Evolutionary conservation across 108 stramenopile species (phyloP), one percentile per base, ranked within the genome.

Genomic region (Cylindrotheca closterium): DNA sequence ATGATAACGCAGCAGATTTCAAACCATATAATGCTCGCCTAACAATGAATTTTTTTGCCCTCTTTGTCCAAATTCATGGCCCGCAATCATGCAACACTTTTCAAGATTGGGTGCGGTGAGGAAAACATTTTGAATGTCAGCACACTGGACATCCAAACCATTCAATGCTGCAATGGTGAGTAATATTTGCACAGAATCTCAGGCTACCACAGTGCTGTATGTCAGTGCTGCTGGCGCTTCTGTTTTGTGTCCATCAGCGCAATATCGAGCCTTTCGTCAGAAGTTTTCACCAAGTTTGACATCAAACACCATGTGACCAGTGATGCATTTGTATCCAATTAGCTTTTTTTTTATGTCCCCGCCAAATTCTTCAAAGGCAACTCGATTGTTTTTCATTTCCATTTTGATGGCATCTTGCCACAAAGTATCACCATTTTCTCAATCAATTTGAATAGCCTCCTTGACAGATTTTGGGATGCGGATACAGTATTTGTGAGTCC

Each of bases 111-210:
- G 30, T 8, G 63, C 70, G 7, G 61, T 63, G 15, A 79, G 50
- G 50, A 74, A 81, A 23, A 77, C 77, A 56, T 78, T 81, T 49
- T 68, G 48, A 46, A 77, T 67, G 51, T 83, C 82, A 52, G 56
- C 60, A 2, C 67, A 55, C 26, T 59, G 23, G 0, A 79, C 28
- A 0, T 73, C 68, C 15, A 79, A 18, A 3, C 30, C 77, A 27
- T 71, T 73, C 45, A 79, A 29, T 24, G 79, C 79, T 26, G 81
- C 81, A n/a, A 78, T 24, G 0, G 60, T 50, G 22, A 82, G 42
- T 3, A 76, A 68, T 34, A 86, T 70, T 0, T 73, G 50, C 0
- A 81, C 80, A 1, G 69, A 80, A 25, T 82, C 79, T n/a, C 75
- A 10, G 2, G 79, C 70, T 30, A 76, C 67, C 1, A 79, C 79